Evolutionary conservation across 177 flowering plant species (phyloP).

Genomic region (Vitis hybrid): DNA sequence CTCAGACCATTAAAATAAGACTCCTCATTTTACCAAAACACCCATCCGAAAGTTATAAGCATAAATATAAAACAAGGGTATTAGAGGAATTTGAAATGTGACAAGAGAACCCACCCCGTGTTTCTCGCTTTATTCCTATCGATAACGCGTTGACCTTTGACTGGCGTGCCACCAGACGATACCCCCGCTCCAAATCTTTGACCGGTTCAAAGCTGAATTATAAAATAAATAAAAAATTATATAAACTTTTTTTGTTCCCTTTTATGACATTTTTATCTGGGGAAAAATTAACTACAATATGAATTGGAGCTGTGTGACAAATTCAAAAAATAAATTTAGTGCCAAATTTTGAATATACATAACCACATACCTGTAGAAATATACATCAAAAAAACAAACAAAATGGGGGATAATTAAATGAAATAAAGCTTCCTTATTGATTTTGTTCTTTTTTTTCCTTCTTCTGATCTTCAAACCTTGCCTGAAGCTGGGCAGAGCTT

Average conservation of each 20-base stretch:
- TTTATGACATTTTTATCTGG: too few relatives aligned
- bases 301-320: too few relatives aligned
- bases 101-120: too few relatives aligned
- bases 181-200: slow-evolving; percentile 14
- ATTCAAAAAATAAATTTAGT: too few relatives aligned
- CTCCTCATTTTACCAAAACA: background rate
- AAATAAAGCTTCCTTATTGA: background rate
- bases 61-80: too few relatives aligned
- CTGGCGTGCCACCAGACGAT: slow-evolving; percentile 17
- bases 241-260: too few relatives aligned
- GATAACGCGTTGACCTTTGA: slow-evolving; percentile 18
- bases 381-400: slow-evolving; percentile 13
- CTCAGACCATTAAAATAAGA: background rate
- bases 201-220: slow-evolving; percentile 19
- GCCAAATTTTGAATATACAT: slow-evolving; percentile 8
- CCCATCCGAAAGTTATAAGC: background rate
- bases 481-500: background rate
- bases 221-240: too few relatives aligned
- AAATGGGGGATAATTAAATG: slow-evolving; percentile 13
- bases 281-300: too few relatives aligned
- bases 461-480: too few relatives aligned
- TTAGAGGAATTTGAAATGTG: too few relatives aligned
- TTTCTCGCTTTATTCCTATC: background rate
- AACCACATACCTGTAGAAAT: background rate
- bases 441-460: too few relatives aligned